Evolutionary conservation across 148 eudicot species (phyloP).

Genomic region (Chenopodium berlandieri): DNA sequence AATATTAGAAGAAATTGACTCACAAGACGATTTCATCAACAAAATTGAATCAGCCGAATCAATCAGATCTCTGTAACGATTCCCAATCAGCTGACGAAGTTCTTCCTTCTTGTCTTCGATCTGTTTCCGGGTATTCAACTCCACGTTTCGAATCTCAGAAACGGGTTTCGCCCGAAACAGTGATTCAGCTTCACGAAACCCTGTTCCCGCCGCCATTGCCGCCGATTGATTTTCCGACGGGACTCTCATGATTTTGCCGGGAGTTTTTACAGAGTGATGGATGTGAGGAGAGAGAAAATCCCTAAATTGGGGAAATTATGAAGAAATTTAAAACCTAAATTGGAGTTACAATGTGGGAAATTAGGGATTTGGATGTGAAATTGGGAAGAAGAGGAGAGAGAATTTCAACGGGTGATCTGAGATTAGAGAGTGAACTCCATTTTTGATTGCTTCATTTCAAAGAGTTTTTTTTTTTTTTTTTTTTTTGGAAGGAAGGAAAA

Average conservation of each 20-base stretch:
- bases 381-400: not conserved
- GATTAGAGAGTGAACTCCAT: not conserved
- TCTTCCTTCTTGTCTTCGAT: conserved; percentile 88
- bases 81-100: conserved; percentile 85
- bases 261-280: not conserved
- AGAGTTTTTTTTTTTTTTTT: not conserved
- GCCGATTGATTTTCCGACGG: conserved; percentile 30
- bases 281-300: not conserved
- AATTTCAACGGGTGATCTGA: conserved; percentile 21
- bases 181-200: conserved; percentile 43
- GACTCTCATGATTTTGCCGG: conserved; percentile 18
- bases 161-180: conserved; percentile 53
- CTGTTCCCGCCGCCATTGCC: conserved; percentile 29
- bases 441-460: not conserved
- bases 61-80: conserved; percentile 80
- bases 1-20: conserved; percentile 68
- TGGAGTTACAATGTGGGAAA: not conserved
- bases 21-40: conserved; percentile 70
- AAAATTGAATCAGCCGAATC: conserved; percentile 92
- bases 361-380: not conserved
- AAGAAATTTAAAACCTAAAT: not conserved
- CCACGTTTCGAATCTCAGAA: conserved; percentile 57
- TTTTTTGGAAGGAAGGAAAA: not conserved
- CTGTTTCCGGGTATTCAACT: conserved; percentile 59
- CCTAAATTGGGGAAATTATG: not conserved